Evolutionary conservation across 2,329 filamentous ascomycete genomes (phyloP).

Genomic region (Pseudogymnoascus sp.): DNA sequence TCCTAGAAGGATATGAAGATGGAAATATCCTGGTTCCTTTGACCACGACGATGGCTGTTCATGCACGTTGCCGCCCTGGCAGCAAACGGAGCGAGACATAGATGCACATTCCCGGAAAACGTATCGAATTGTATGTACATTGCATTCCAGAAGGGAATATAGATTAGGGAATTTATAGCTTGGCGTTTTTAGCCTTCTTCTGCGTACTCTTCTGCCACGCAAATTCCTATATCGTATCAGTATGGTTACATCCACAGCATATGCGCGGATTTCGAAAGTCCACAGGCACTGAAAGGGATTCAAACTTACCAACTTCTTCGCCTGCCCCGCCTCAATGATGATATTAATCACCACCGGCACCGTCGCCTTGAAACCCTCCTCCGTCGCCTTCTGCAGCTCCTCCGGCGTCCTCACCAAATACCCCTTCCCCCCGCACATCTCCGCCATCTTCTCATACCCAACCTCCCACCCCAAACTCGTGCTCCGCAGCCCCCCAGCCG

Average conservation of each 20-base stretch:
- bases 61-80: background rate
- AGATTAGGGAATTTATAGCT: constrained; percentile 10
- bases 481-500: constrained; percentile 35
- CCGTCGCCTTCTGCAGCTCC: constrained; percentile 43
- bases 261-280: background rate
- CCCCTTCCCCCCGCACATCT: constrained; percentile 47
- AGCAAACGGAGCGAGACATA: constrained; percentile 1
- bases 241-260: background rate
- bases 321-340: constrained; percentile 44
- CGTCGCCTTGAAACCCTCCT: constrained; percentile 40
- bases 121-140: constrained; percentile 5
- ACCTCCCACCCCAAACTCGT: constrained; percentile 48
- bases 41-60: background rate
- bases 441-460: constrained; percentile 47
- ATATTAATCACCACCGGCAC: constrained; percentile 48
- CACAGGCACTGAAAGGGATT: background rate
- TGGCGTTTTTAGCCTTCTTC: constrained; percentile 18
- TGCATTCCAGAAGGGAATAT: background rate
- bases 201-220: constrained; percentile 28
- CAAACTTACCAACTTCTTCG: constrained; percentile 31
- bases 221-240: constrained; percentile 21
- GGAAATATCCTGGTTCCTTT: background rate
- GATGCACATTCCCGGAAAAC: background rate
- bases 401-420: constrained; percentile 44
- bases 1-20: background rate